These are phyloP conservation scores for Crataegus laevigata DNA, from an alignment of 306 rosid genomes.

Conservation along the genomic window DNA sequence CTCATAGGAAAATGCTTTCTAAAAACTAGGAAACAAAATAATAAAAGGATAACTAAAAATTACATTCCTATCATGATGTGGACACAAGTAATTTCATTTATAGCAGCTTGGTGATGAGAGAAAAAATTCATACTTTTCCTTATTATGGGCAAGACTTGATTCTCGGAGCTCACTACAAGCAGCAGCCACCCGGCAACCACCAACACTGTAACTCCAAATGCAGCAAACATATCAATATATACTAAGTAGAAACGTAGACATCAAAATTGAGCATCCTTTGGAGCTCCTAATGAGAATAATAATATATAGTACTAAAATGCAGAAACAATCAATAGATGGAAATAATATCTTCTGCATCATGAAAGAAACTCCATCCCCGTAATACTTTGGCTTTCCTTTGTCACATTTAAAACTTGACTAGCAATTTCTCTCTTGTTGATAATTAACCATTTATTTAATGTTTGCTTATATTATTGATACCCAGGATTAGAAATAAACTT, in stretches of 20 bases:
- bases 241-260: not conserved
- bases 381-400: not conserved
- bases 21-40: too few species aligned
- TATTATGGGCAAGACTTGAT: not conserved
- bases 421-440: too few species aligned
- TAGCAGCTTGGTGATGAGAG: not conserved
- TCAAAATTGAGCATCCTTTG: too few species aligned
- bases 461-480: too few species aligned
- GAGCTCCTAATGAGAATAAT: too few species aligned
- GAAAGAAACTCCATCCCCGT: not conserved
- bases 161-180: constrained; percentile 1
- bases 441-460: too few species aligned
- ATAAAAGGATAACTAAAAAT: too few species aligned
- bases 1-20: too few species aligned
- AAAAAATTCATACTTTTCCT: not conserved
- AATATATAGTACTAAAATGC: not conserved
- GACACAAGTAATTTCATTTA: too few species aligned
- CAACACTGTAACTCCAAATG: not conserved
- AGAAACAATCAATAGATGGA: not conserved
- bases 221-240: not conserved
- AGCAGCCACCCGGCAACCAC: not conserved
- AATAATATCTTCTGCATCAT: not conserved
- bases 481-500: too few species aligned
- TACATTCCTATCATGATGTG: too few species aligned
- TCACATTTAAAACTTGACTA: too few species aligned